Conservation (phyloP, 257 asterid species). For the Galeopsis tetrahit region DNA sequence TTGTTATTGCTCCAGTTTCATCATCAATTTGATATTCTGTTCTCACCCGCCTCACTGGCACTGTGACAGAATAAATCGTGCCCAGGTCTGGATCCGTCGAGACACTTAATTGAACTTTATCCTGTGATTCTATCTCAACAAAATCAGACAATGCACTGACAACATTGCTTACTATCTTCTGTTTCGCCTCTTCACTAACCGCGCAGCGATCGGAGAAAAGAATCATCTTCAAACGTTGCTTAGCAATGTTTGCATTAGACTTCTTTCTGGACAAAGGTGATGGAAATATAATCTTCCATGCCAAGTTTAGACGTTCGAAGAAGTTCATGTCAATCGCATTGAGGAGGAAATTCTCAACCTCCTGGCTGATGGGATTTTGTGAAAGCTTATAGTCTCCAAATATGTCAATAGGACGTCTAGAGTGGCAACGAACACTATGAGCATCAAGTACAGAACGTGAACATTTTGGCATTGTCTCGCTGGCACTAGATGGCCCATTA, state of each 20-base stretch:
- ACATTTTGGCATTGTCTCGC: slow-evolving; percentile 45
- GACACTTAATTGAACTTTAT: slow-evolving; percentile 85
- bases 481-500: slow-evolving; percentile 50
- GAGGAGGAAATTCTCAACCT: slow-evolving; percentile 75
- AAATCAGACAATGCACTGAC: slow-evolving; percentile 81
- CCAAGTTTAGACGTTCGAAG: slow-evolving; percentile 81
- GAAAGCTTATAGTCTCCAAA: slow-evolving; percentile 61
- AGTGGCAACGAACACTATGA: slow-evolving; percentile 55
- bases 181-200: slow-evolving; percentile 94
- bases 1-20: slow-evolving; percentile 73
- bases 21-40: slow-evolving; percentile 78
- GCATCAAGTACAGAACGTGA: slow-evolving; percentile 47
- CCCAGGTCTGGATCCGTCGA: slow-evolving; percentile 89
- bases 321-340: slow-evolving; percentile 73
- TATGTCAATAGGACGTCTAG: slow-evolving; percentile 62
- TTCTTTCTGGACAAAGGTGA: slow-evolving; percentile 59
- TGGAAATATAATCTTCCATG: slow-evolving; percentile 96
- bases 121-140: slow-evolving; percentile 94
- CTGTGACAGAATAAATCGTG: slow-evolving; percentile 85
- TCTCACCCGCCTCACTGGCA: slow-evolving; percentile 73
- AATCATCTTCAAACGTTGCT: slow-evolving; percentile 91
- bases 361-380: slow-evolving; percentile 59
- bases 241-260: slow-evolving; percentile 89
- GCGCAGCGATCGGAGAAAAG: slow-evolving; percentile 94
- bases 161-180: slow-evolving; percentile 81